Evolutionary conservation across 1,284 basidiomycete species (phyloP).

Genomic region (Earliella scabrosa): DNA sequence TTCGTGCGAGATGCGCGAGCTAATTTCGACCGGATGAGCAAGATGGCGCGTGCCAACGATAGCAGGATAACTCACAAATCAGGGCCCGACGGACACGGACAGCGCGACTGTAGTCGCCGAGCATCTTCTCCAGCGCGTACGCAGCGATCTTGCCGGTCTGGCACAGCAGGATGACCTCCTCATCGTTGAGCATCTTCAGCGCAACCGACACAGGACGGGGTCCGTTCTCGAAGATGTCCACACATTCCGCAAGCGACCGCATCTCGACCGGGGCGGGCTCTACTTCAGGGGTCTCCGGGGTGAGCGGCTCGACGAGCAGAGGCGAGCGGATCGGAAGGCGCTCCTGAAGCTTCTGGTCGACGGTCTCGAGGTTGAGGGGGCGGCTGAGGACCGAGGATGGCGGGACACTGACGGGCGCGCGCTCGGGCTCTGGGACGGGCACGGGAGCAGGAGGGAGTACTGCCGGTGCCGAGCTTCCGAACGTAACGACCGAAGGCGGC

Average conservation of each 20-base stretch:
- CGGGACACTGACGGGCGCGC: constrained; percentile 27
- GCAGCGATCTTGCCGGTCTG: constrained; percentile 94
- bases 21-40: constrained; percentile 34
- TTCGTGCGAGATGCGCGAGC: constrained; percentile 87
- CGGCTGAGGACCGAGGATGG: constrained; percentile 27
- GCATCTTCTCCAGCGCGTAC: constrained; percentile 93
- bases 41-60: not conserved
- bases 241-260: constrained; percentile 79
- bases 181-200: constrained; percentile 79
- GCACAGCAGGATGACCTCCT: constrained; percentile 89
- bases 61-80: constrained; percentile 70
- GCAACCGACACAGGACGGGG: constrained; percentile 65
- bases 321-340: constrained; percentile 27
- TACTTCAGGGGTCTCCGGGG: constrained; percentile 18
- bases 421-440: constrained; percentile 8
- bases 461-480: constrained; percentile 23
- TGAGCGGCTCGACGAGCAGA: constrained; percentile 24
- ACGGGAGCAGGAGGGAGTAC: constrained; percentile 13
- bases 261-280: constrained; percentile 12
- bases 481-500: constrained; percentile 17
- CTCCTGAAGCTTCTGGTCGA: constrained; percentile 41
- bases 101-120: constrained; percentile 87
- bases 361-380: constrained; percentile 37
- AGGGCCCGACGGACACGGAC: constrained; percentile 89
- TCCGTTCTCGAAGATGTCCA: constrained; percentile 87